Evolutionary conservation across 805 yeast species (phyloP).

Genomic region (Ogataea trehaloabstinens): DNA sequence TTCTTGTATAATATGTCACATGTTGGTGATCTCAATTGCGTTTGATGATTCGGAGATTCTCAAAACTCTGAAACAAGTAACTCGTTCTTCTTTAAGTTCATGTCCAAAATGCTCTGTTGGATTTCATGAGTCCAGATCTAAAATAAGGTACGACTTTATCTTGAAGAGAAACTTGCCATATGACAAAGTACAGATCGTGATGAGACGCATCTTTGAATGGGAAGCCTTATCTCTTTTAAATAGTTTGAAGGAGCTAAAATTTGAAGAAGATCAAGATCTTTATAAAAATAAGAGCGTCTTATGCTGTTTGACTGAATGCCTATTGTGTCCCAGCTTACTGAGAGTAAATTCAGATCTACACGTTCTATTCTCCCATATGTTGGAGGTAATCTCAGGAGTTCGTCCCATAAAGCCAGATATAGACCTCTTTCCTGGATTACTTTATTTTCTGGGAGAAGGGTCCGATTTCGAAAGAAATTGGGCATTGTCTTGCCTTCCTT

Average conservation of each 20-base stretch:
- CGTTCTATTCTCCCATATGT: conserved; percentile 35
- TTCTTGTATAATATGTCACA: conserved; percentile 50
- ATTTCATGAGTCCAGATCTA: conserved; percentile 54
- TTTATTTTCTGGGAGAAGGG: conserved; percentile 58
- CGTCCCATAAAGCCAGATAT: conserved; percentile 10
- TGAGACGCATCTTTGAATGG: conserved; percentile 25
- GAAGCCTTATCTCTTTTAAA: conserved; percentile 22
- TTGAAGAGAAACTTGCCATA: conserved; percentile 39
- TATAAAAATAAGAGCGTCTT: conserved; percentile 30
- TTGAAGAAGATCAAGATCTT: conserved; percentile 21
- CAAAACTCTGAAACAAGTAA: conserved; percentile 6
- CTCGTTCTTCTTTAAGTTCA: conserved; percentile 34
- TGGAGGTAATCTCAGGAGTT: conserved; percentile 26
- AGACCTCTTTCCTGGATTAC: conserved; percentile 45
- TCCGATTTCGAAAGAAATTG: conserved; percentile 43
- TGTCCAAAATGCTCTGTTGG: conserved; percentile 55
- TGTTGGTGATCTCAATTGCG: conserved; percentile 43
- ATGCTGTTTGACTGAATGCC: conserved; percentile 43
- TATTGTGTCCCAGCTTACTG: conserved; percentile 51
- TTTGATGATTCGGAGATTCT: conserved; percentile 32
- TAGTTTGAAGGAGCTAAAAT: conserved; percentile 12
- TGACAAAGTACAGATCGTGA: conserved; percentile 19
- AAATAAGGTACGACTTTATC: conserved; percentile 50
- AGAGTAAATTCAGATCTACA: conserved; percentile 38
- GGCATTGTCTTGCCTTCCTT: conserved; percentile 39